Evolutionary conservation across 2,329 filamentous ascomycete genomes (phyloP).

Genomic region (Pseudopithomyces maydicus): DNA sequence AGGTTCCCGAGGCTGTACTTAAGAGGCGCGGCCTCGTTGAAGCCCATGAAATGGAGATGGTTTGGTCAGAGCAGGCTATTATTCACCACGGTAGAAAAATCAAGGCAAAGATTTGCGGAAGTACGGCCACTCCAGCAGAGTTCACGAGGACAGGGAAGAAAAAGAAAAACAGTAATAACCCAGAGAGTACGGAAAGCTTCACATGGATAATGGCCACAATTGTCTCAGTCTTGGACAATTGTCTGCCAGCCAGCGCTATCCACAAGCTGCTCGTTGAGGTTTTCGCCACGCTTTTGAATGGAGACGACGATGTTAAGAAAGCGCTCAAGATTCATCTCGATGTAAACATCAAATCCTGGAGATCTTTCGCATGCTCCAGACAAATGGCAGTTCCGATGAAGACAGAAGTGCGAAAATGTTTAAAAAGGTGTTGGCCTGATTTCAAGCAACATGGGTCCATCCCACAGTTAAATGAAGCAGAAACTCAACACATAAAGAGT

Average conservation of each 20-base stretch:
- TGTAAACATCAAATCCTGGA: neutral
- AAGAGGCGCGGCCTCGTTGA: neutral
- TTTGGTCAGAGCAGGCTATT: neutral
- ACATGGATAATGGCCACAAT: neutral
- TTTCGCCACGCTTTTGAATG: neutral
- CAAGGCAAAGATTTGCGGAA: neutral
- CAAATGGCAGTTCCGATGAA: too few species aligned
- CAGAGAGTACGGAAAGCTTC: neutral
- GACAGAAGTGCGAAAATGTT: neutral
- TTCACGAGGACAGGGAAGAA: neutral
- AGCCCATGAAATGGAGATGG: neutral
- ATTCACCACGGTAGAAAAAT: neutral
- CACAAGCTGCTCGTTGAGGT: neutral
- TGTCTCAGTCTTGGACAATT: neutral
- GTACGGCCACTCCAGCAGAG: neutral
- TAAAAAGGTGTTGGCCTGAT: neutral
- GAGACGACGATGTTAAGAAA: neutral
- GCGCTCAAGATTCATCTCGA: neutral
- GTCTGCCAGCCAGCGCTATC: neutral
- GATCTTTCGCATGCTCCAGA: neutral
- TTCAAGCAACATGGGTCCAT: neutral
- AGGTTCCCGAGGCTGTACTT: neutral
- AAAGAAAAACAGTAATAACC: too few species aligned
- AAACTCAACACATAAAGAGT: neutral
- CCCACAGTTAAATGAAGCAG: neutral